Base-by-base conservation (phyloP, 495 filamentous ascomycete genomes). In the Neurospora sp. region DNA sequence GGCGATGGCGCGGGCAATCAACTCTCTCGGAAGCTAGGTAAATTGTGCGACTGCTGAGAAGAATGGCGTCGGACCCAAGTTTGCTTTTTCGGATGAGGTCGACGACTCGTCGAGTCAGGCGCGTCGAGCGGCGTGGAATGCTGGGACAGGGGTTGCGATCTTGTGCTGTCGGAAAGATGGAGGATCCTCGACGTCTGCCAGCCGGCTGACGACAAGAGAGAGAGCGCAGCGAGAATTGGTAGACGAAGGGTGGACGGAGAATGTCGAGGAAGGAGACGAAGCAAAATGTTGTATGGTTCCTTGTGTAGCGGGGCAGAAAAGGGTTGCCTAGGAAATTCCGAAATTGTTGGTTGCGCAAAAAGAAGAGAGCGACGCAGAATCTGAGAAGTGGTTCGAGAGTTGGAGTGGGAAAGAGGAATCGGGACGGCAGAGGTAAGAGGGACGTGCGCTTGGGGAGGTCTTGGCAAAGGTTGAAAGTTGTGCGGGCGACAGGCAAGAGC, bases 201-300 rank as follows among this genome's bases (percentile, higher is more conserved):
- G 14, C 14, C 5, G 14, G 4, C 5, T 5, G 5, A 16, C 4
- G 40, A 16, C 5, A 41, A 41, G 4, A 2, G 40, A 41, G 40
- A 41, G 40, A 14, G 12, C 4, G 40, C 4, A 5, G 14, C 40
- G 40, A 5, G 5, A 3, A 8, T n/a, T 44, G 0, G 16, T 7
- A n/a, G 7, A 18, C 18, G 1, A 2, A n/a, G 16, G 5, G 18
- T 20, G 0, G 18, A 46, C 3, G 8, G 0, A 2, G 0, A n/a
- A 11, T 20, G 7, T 46, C 1, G 8, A 46, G 8, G 44, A 0
- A 4, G n/a, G n/a, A 10, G 2, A 5, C 0, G 11, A 20, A 2
- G n/a, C 44, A 1, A 0, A 46, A 46, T 46, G 8, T 4, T 46
- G 44, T 20, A 20, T 0, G 0, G 44, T 11, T 46, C 8, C 18